These are phyloP conservation scores for Globisporangium orthogonon DNA, from an alignment of 352 stramenopile genomes.

Conservation along the genomic window DNA sequence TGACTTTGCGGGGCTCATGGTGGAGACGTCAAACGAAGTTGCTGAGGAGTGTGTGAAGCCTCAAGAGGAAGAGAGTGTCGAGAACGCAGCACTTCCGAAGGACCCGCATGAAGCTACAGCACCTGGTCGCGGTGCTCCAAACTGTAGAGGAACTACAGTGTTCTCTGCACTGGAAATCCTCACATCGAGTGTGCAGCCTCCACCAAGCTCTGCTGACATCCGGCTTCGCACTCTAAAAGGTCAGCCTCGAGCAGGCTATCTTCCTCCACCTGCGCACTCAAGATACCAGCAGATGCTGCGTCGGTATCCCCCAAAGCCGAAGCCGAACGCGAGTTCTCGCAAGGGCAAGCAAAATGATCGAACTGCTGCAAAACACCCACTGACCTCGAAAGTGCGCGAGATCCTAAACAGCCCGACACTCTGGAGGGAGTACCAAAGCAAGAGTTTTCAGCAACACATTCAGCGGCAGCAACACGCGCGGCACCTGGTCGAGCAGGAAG, in stretches of 20 bases:
- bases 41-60: background rate
- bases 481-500: slow-evolving; percentile 15
- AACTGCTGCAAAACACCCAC: background rate
- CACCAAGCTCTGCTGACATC: no score
- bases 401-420: slow-evolving; percentile 14
- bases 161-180: no score
- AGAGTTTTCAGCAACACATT: slow-evolving; percentile 54
- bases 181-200: no score
- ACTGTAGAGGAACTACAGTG: no score
- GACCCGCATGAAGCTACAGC: background rate
- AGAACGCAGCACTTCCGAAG: background rate
- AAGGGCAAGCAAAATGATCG: background rate
- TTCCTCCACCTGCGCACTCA: background rate
- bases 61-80: background rate
- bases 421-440: slow-evolving; percentile 47
- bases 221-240: background rate
- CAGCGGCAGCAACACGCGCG: slow-evolving; percentile 40
- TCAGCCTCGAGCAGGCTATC: background rate
- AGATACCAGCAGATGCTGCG: slow-evolving; percentile 4
- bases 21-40: background rate
- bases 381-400: slow-evolving; percentile 6
- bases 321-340: background rate
- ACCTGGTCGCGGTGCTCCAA: no score
- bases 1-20: slow-evolving; percentile 13
- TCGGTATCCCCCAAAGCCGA: slow-evolving; percentile 4